These are phyloP conservation scores for Paramyrothecium roridum DNA, from an alignment of 2,329 filamentous ascomycete genomes.

Conservation along the genomic window DNA sequence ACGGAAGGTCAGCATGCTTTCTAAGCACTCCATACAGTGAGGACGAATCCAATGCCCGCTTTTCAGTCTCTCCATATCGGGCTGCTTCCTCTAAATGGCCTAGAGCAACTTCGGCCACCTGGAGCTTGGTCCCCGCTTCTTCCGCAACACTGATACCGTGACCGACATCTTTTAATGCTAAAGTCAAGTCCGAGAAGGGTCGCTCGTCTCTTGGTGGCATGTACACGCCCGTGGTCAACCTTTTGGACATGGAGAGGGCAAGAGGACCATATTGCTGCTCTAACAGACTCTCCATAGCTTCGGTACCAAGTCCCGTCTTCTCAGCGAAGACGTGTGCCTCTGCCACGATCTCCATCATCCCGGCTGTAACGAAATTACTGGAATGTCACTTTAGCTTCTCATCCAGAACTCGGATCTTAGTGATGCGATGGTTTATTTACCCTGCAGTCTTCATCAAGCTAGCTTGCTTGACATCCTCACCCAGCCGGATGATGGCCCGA, in stretches of 20 bases:
- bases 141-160: slow-evolving; percentile 43
- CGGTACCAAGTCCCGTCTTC: slow-evolving; percentile 35
- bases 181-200: slow-evolving; percentile 44
- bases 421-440: slow-evolving; percentile 22
- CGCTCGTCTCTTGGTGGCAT: slow-evolving; percentile 26
- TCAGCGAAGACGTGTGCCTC: slow-evolving; percentile 49
- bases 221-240: slow-evolving; percentile 35
- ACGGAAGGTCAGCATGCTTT: slow-evolving; percentile 36
- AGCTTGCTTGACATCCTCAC: slow-evolving; percentile 37
- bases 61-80: slow-evolving; percentile 26
- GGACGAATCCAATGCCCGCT: slow-evolving; percentile 42
- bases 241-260: slow-evolving; percentile 30
- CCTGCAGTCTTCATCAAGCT: slow-evolving; percentile 45
- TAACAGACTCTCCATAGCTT: slow-evolving; percentile 39
- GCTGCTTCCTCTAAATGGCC: slow-evolving; percentile 40
- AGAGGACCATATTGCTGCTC: slow-evolving; percentile 35
- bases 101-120: slow-evolving; percentile 39
- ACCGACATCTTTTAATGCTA: slow-evolving; percentile 50
- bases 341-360: slow-evolving; percentile 44
- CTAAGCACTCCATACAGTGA: slow-evolving; percentile 47
- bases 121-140: slow-evolving; percentile 31
- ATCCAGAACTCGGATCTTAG: too few relatives aligned
- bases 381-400: not conserved
- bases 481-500: slow-evolving; percentile 37
- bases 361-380: slow-evolving; percentile 46